Evolutionary conservation across 2,329 filamentous ascomycete species (phyloP), one percentile per base, ranked within the genome.

Genomic region (Trichothecium roseum): DNA sequence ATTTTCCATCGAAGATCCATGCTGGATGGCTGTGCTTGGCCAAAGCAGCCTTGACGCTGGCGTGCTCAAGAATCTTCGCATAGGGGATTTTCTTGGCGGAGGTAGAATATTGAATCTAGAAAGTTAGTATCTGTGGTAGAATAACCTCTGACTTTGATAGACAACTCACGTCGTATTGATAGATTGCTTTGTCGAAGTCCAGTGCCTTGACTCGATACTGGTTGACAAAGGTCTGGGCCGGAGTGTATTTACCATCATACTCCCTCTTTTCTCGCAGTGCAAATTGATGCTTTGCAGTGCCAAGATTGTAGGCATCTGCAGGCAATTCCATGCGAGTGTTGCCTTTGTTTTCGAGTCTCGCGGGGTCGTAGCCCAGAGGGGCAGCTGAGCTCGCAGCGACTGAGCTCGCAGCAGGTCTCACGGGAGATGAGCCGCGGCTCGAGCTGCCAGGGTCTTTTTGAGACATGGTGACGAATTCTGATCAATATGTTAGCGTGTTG

Each of bases 1-100:
- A 85, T 49, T 81, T 79, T 18, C 85, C 84, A 60, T 96, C 87
- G 47, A 77, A 87, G 37, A 95, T 72, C 72, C 81, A 86, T 29
- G 46, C 50, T 4, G 48, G 50, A 14, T 54, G 54, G 5, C 58
- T 62, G 39, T 64, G 63, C 3, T 62, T 56, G 3, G 64, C 61
- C 1, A 88, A 59, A 3, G 60, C 57, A 0, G 57, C 42, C 52
- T 82, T 72, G 6, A 87, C 68, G 0, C 61, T 56, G 2, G 69
- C 62, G 1, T 79, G 81, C 1, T 74, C 60, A 85, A 86, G 95
- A 18, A 87, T 72, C 52, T 84, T 87, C 53, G 76, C 78, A 48
- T 86, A 69, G 4, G 37, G 37, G 14, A 33, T 20, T 24, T 35
- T 36, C 6, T 31, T 22, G 16, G 29, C 31, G 18, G 76, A 76